phyloP scores from a whole-genome alignment of 352 stramenopile genomes.

The Peronospora farinosa region DNA sequence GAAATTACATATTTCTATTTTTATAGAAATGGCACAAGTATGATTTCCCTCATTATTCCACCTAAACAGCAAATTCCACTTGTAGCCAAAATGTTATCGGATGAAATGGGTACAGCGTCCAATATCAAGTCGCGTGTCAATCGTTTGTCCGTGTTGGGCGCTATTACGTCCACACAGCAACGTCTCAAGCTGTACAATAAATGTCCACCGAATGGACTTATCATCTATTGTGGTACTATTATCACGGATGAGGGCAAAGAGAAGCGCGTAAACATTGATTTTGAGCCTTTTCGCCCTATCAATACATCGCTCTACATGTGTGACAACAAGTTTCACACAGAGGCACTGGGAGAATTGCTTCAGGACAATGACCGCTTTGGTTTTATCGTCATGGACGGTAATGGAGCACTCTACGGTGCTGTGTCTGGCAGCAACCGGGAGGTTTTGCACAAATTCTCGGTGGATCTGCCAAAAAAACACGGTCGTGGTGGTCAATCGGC shows the following conservation, averaged over 20 bases:
- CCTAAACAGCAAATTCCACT: conserved; percentile 97
- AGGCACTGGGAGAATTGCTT: conserved; percentile 96
- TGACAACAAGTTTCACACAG: conserved; percentile 99
- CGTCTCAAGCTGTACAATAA: conserved; percentile 98
- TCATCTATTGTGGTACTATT: conserved; percentile 99
- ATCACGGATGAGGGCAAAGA: conserved; percentile 99
- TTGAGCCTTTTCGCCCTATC: conserved; percentile 99
- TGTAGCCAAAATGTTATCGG: conserved; percentile 96
- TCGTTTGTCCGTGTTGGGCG: conserved; percentile 94
- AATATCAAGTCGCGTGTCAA: conserved; percentile 99
- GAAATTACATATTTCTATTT: background rate
- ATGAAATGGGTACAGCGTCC: conserved; percentile 99
- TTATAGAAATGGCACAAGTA: conserved; percentile 95
- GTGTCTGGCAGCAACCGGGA: conserved; percentile 91
- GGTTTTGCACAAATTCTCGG: conserved; percentile 93
- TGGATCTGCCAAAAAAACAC: conserved; percentile 99
- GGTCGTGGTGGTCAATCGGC: conserved; percentile 98
- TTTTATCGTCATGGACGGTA: conserved; percentile 99
- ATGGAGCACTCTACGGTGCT: conserved; percentile 96
- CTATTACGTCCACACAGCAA: conserved; percentile 99
- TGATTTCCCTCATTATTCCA: conserved; percentile 99
- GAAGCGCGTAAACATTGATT: conserved; percentile 99
- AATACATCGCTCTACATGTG: conserved; percentile 99
- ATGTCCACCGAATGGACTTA: conserved; percentile 94
- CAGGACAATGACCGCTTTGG: conserved; percentile 99